Base-by-base conservation (phyloP, 768 basidiomycete genomes). In the Mycena epipterygia region DNA sequence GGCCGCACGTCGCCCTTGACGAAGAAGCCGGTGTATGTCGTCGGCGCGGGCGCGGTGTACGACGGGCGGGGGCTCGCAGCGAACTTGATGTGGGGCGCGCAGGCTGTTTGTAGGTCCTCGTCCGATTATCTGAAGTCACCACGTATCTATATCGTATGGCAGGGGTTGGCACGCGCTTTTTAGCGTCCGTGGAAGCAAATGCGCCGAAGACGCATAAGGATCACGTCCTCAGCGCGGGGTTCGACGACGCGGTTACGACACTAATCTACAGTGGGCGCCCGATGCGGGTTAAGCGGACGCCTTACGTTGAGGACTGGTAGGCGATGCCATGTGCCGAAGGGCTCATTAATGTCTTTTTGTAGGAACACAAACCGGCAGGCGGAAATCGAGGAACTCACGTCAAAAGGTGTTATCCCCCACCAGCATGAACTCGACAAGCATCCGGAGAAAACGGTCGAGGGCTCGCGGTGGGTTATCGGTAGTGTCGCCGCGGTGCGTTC, bases 31-130 rank as follows among this genome's bases (percentile, higher is more conserved):
- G 86, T 98, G 14, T 94, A 95, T 76, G 94, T 98, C 49, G 82
- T 98, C 67, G 96, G 95, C 30, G 96, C 96, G 6, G 96, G 96
- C 35, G 96, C 95, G 0, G 93, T 98, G 23, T 95, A 90, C 81
- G 95, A 97, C 74, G 96, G 96, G 6, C 88, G 96, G 57, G 89
- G 93, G 67, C 85, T 97, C 12, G 96, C 95, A 5, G 94, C 96
- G 19, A 95, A 96, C 76, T 81, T 98, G 63, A 86, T 91, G 74
- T 97, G 93, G 90, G 96, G 96, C 71, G 96, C 96, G 41, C 88
- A 95, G 74, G 96, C 87, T 39, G 95, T 96, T 62, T 96, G 80
- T 93, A 85, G 88, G 91, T 89, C 17, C 25, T 14, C 9, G 25
- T 27, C 46, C 39, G 39, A 27, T 25, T 23, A n/a, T 46, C n/a